Evolutionary conservation across 129 eudicot genomes (phyloP), one percentile per base, ranked within the genome.

Genomic region (Saposhnikovia divaricata): DNA sequence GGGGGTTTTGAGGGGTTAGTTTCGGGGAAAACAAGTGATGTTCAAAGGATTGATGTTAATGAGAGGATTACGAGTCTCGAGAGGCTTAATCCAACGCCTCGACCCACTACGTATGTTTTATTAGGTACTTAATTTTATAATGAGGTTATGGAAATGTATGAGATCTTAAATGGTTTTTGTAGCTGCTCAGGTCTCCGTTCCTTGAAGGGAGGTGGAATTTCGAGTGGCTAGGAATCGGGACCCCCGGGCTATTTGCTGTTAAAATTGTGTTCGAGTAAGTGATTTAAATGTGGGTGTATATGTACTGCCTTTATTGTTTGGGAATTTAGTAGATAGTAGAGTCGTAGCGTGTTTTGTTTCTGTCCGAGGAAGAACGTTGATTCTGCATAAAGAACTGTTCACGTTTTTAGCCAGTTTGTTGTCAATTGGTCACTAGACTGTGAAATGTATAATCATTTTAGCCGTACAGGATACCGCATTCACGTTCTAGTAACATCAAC

Each of bases 21-120:
- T 45, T 71, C 87, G 18, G 97, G 97, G 74, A 91, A 80, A 77
- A 84, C 88, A 8, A 90, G 97, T 34, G 97, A 86, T 66, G 78
- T 87, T 84, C 98, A 94, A 59, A 85, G 89, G 75, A 88, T 91
- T 25, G 98, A 94, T 76, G 96, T 94, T 68, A 87, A 86, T 85
- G 98, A 94, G 88, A 87, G 96, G 86, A 91, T 94, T 77, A 89
- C 86, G 74, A 84, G 89, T 84, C 98, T 94, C 66, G 98, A 94
- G 87, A 83, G 93, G 68, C 96, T 94, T 71, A 94, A 91, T 85
- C 98, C 98, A 9, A 91, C 98, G 48, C 96, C 98, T 66, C 92
- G 98, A 18, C 98, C 98, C 27, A 91, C 98, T 42, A 94, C 98
- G 98, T 91, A 90, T 88, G 89, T 74, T 85, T 48, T 31, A 5